Evolutionary conservation across 2,329 filamentous ascomycete species (phyloP).

Genomic region (Aspergillus pseudoterreus): DNA sequence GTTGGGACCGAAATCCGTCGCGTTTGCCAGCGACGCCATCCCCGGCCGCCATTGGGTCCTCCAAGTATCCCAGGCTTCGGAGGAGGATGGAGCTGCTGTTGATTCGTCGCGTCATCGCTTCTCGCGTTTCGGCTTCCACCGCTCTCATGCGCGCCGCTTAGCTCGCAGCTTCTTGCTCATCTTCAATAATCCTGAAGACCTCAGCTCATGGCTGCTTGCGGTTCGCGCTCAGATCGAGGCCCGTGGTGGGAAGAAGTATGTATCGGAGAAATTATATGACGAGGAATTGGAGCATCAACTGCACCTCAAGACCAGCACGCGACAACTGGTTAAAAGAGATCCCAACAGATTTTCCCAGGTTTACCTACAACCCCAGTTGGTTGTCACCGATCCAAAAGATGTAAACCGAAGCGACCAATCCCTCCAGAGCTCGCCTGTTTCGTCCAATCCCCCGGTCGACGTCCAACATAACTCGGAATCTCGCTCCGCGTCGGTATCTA

Average conservation of each 20-base stretch:
- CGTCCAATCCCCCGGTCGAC: constrained; percentile 25
- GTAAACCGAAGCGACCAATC: constrained; percentile 22
- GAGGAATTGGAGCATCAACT: constrained; percentile 25
- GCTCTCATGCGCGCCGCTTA: constrained; percentile 29
- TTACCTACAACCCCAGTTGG: constrained; percentile 25
- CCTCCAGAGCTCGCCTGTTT: constrained; percentile 26
- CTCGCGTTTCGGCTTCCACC: constrained; percentile 38
- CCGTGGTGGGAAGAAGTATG: constrained; percentile 44
- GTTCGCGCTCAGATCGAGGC: constrained; percentile 45
- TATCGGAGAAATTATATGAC: constrained; percentile 33
- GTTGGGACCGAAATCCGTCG: constrained; percentile 43
- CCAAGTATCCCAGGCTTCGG: constrained; percentile 40
- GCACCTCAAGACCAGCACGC: constrained; percentile 25
- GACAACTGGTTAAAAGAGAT: constrained; percentile 34
- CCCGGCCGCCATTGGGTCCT: constrained; percentile 48
- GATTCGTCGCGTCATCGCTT: constrained; percentile 35
- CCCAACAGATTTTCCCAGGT: constrained; percentile 30
- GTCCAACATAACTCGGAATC: constrained; percentile 19
- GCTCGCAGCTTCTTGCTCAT: constrained; percentile 43
- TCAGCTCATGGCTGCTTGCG: constrained; percentile 44
- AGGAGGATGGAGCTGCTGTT: constrained; percentile 24
- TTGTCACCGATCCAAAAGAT: constrained; percentile 23
- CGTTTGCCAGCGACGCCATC: constrained; percentile 49
- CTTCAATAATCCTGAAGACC: constrained; percentile 41
- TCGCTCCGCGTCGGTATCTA: constrained; percentile 26